Conservation (phyloP, 139 green algal genomes). For the Diplosphaera chodatii region DNA sequence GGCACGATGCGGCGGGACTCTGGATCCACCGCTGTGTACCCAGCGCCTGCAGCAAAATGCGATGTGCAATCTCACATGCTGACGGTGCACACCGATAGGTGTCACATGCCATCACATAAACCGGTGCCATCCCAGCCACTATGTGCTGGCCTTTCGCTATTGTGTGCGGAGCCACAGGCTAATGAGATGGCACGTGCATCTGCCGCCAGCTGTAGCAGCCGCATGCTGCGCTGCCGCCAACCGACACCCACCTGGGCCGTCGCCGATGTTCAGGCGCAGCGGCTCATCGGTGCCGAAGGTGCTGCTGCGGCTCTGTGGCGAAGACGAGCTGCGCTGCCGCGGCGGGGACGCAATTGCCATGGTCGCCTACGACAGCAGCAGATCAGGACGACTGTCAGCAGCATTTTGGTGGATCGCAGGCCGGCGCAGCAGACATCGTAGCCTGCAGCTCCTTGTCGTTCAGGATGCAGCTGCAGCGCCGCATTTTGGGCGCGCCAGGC, state of each 20-base stretch:
- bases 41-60: background rate
- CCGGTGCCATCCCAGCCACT: too few species aligned
- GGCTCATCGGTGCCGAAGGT: slow-evolving; percentile 6
- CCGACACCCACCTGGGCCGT: slow-evolving; percentile 11
- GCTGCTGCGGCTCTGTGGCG: background rate
- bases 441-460: background rate
- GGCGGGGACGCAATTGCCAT: background rate
- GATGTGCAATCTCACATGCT: too few species aligned
- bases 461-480: background rate
- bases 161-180: too few species aligned
- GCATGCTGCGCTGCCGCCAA: background rate
- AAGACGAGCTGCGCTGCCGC: background rate
- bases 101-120: too few species aligned
- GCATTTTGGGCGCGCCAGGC: background rate
- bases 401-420: background rate
- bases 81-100: too few species aligned
- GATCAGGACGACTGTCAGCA: background rate
- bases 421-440: too few species aligned
- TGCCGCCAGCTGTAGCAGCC: too few species aligned
- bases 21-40: slow-evolving; percentile 46
- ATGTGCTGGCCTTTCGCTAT: too few species aligned
- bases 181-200: too few species aligned
- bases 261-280: slow-evolving; percentile 12
- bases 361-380: background rate
- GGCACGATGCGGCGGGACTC: slow-evolving; percentile 79